Base-by-base conservation (phyloP, 495 filamentous ascomycete species). In the Hypoxylon trugodes region DNA sequence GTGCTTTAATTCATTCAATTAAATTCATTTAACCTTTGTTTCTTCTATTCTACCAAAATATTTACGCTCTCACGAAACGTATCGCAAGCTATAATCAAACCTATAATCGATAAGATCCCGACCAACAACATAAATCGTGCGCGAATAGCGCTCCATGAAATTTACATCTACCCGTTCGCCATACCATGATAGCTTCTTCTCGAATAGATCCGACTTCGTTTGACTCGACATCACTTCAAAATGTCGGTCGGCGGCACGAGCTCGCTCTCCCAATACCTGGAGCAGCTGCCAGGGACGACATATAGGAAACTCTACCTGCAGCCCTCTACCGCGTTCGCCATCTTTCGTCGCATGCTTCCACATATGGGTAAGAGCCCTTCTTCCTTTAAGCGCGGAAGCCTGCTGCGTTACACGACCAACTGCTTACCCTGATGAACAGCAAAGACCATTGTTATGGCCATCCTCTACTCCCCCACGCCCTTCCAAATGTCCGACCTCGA, bases 271-370 rank as follows among this genome's bases (percentile, higher is more conserved):
- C 91, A 96, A 68, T 96, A 96, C 77, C 86, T 97, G 74, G 91
- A 97, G 83, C 82, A 87, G 72, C 89, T 96, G 65, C 90, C 92
- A 22, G 91, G 90, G 47, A 92, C 88, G n/a, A 91, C 88, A 18
- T 96, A 97, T 73, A 82, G 83, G 64, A 88, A 89, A 76, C 82
- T 98, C 6, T 98, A 98, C 82, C 90, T 92, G 79, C 93, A 97
- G 81, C 95, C 95, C 9, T 96, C 93, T 6, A 96, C 96, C 3
- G 89, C 92, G 22, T 87, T 98, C 36, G 96, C 95, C 47, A 93
- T 98, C 65, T 98, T 97, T 76, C 86, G 96, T 64, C 92, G 95
- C 77, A 97, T 98, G 93, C 84, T 98, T 53, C 90, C 96, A 59
- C 90, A 93, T 57, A 76, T 97, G 49, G 92, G 92, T 94, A 83